Evolutionary conservation across 2,329 filamentous ascomycete species (phyloP), one percentile per base, ranked within the genome.

Genomic region (Uncinocarpus reesii): DNA sequence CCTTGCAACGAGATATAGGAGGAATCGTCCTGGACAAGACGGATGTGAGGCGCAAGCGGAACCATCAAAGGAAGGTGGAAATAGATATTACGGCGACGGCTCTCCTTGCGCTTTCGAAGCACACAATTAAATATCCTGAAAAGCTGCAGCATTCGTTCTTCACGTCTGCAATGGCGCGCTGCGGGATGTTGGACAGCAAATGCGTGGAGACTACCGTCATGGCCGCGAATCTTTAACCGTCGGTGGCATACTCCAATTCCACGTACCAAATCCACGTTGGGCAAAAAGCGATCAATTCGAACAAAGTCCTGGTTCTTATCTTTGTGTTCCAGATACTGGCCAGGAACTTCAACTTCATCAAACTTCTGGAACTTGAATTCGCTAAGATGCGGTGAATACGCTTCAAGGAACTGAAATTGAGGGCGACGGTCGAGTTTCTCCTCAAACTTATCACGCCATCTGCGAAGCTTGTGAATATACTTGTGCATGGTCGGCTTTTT

Each of bases 281-380:
- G 89, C 58, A 98, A 70, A 78, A 98, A 98, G 20, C 90, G 84
- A 65, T 98, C 93, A 56, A 98, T 96, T 38, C 89, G 84, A 56
- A 98, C 83, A 63, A 99, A 98, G 65, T 98, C 92, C 59, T 94
- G 88, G 65, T 98, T 98, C 77, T 96, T 98, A 60, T 99, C 93
- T 66, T 92, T 93, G 70, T 95, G 92, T 62, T 94, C 83, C 54
- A 95, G 72, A 65, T 99, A 99, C 64, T 99, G 92, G 0, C 92
- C 92, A 2, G 93, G 93, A 29, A 99, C 81, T 67, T 99, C 92
- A 10, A 99, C 90, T 59, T 98, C 93, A 61, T 99, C 92, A 57
- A 98, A 95, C 65, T 95, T 96, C 64, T 92, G 83, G 73, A 95
- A 98, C 32, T 87, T 79, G 74, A 98, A 98, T 62, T 96, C 92